Evolutionary conservation across 805 yeast species (phyloP), one percentile per base, ranked within the genome.

Genomic region (Cyberlindnera americana): DNA sequence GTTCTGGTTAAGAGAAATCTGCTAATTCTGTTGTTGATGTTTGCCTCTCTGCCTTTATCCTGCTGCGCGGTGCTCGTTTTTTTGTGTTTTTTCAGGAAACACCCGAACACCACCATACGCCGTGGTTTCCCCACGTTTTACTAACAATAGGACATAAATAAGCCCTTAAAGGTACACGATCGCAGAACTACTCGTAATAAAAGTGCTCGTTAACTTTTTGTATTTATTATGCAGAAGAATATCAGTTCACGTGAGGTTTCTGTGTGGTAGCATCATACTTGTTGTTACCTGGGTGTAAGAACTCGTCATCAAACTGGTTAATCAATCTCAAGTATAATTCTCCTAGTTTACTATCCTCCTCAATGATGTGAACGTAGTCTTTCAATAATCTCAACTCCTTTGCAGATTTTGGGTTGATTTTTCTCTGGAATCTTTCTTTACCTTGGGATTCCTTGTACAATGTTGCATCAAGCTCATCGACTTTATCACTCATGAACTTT

Each of bases 371-470:
- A 9, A 53, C 47, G 28, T 52, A 45, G 19, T 46, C 32, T 9
- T 36, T 28, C 29, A 52, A 28, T 8, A 38, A 22, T 31, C 40
- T 41, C 8, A 41, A 11, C 21, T 46, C 53, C 28, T 43, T 49
- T n/a, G 47, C 31, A 17, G 38, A 13, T 24, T 33, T 52, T 33
- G 56, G 57, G 38, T 48, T 50, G 30, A 42, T 36, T 38, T 47
- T 52, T 38, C 48, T 52, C 35, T 50, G 52, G 22, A 53, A 28
- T 44, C 57, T 50, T 15, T 35, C 10, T 22, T 30, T 15, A n/a
- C 57, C 57, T 25, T 40, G 19, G 6, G 53, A 37, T 29, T 53
- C 53, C 35, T 46, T 53, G 42, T 39, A 52, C 11, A 53, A 19
- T 17, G 37, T 37, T 3, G 44, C 50, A 34, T 53, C 58, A 6